Base-by-base conservation (phyloP, 1,139 yeast species). In the Yamadazyma sp. region DNA sequence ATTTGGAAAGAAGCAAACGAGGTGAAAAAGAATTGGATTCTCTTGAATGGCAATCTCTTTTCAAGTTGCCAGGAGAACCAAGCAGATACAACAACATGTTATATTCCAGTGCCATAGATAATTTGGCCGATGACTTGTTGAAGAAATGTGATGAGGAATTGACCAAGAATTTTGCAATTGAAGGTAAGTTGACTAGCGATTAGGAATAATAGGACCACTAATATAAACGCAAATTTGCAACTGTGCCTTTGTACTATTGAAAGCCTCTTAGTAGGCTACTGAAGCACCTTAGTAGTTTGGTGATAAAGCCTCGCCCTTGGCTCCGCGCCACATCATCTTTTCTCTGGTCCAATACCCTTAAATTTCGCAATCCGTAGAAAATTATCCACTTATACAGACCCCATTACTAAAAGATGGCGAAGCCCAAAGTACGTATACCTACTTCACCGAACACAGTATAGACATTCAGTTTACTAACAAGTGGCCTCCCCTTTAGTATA, bases 51-150 rank as follows among this genome's bases (percentile, higher is more conserved):
- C 79, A 75, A 57, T 61, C 75, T 34, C 64, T 78, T 31, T 84
- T 81, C 69, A 81, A 75, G 61, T 75, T 84, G 49, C 91, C 94
- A 23, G 75, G 66, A 38, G 91, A 84, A 59, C 94, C 95, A 35
- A 79, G 88, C 24, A 75, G 92, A 56, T 77, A 80, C 51, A 89
- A 85, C 54, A 83, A 82, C 61, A 68, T 87, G 66, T 74, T 87
- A 49, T 73, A 79, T 51, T 76, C 86, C 43, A 81, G 84, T 42
- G 81, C 85, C 56, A 80, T 86, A 50, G 82, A 81, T 58, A 80
- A 77, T 50, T 78, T 79, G 55, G 84, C 89, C 56, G 77, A 75
- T 50, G 86, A 81, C 50, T 66, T 67, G 59, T 83, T 65, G 75
- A 82, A 70, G 77, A 79, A 65, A 73, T 78, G 86, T 47, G 74